Conservation (phyloP, 306 rosid species). For the Lathyrus tuberosus region DNA sequence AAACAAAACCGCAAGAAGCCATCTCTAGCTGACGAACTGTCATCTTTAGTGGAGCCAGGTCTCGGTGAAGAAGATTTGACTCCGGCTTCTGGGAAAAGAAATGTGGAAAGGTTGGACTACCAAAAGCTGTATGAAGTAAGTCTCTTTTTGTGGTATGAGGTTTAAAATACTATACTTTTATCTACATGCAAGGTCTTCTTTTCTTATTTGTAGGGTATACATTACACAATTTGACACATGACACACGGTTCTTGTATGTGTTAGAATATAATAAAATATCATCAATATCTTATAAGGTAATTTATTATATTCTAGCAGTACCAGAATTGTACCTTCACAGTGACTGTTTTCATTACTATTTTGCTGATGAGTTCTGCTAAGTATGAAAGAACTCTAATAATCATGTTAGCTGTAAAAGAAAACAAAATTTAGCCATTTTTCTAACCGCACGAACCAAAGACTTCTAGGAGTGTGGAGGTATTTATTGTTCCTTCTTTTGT, state of each 20-base stretch:
- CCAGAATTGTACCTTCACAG: neutral
- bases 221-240: neutral
- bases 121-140: conserved; percentile 95
- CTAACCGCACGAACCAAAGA: neutral
- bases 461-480: conserved; percentile 10
- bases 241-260: neutral
- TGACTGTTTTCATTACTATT: conserved; percentile 1
- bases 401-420: neutral
- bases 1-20: conserved; percentile 53
- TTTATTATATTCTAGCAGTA: conserved; percentile 5
- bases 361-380: neutral
- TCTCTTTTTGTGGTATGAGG: conserved; percentile 43
- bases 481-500: conserved; percentile 20
- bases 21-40: conserved; percentile 59
- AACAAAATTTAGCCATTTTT: neutral
- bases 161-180: conserved; percentile 14
- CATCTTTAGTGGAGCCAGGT: conserved; percentile 57
- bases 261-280: neutral
- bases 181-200: conserved; percentile 29
- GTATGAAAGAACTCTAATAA: conserved; percentile 2
- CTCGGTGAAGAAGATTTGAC: conserved; percentile 55
- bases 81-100: conserved; percentile 62
- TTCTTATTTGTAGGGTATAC: conserved; percentile 21
- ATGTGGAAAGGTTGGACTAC: conserved; percentile 87
- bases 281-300: neutral